Conservation (phyloP, 208 protist genomes). For the Crithidia mellificae region DNA sequence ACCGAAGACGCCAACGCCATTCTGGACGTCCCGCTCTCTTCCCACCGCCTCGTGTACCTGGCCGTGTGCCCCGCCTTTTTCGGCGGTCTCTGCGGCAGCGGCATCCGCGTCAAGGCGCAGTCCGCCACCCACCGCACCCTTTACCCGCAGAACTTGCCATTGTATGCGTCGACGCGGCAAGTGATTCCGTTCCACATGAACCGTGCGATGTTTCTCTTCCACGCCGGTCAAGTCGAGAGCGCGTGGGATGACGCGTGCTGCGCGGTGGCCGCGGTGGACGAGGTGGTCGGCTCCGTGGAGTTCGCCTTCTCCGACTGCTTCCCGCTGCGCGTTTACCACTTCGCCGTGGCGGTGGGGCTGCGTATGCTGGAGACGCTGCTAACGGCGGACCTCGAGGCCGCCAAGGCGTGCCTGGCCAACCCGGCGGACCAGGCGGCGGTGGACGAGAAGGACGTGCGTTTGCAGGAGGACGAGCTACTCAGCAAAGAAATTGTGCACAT, state of each 20-base stretch:
- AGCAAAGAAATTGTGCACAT: slow-evolving; percentile 48
- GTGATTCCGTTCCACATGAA: slow-evolving; percentile 76
- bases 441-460: slow-evolving; percentile 23
- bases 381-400: slow-evolving; percentile 34
- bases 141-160: slow-evolving; percentile 46
- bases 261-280: slow-evolving; percentile 72
- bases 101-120: slow-evolving; percentile 40
- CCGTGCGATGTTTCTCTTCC: slow-evolving; percentile 46
- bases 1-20: slow-evolving; percentile 68
- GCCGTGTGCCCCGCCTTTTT: slow-evolving; percentile 70
- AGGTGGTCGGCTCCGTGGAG: slow-evolving; percentile 70
- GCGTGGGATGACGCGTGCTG: slow-evolving; percentile 70
- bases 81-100: slow-evolving; percentile 53
- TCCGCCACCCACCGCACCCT: slow-evolving; percentile 40
- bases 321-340: slow-evolving; percentile 62
- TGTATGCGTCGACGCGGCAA: slow-evolving; percentile 58
- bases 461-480: slow-evolving; percentile 41
- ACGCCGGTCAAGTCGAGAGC: slow-evolving; percentile 37
- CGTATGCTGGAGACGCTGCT: slow-evolving; percentile 45
- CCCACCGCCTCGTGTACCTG: slow-evolving; percentile 59
- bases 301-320: slow-evolving; percentile 79
- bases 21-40: slow-evolving; percentile 46
- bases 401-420: slow-evolving; percentile 31
- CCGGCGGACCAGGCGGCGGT: slow-evolving; percentile 6
- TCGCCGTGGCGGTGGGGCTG: slow-evolving; percentile 53